Percentiles rank a stretch among this genome's conserved stretches.
phyloP scores from a whole-genome alignment of 1,284 basidiomycete species.

The Naganishia cerealis region DNA sequence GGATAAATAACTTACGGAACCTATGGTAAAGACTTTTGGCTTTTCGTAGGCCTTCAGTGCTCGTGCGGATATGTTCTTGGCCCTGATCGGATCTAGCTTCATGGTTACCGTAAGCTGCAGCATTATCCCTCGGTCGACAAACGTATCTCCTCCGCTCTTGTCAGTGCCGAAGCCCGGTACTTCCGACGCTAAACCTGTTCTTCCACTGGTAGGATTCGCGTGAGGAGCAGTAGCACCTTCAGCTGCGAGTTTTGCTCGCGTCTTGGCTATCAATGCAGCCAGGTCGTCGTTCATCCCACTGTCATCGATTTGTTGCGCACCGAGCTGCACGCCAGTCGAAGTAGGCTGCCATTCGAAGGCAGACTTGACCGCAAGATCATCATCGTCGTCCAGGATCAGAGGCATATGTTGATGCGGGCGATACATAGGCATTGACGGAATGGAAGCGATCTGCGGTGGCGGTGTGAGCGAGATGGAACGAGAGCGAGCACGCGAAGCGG shows the following conservation, averaged over 20 bases:
- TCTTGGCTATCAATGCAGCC: constrained; percentile 18
- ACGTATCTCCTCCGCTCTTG: background rate
- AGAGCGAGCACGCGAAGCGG: constrained; percentile 7
- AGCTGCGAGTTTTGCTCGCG: constrained; percentile 8
- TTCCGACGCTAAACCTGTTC: constrained; percentile 4
- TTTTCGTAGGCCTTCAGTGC: constrained; percentile 26
- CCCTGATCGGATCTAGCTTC: constrained; percentile 24
- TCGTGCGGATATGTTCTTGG: constrained; percentile 14
- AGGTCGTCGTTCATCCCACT: constrained; percentile 1
- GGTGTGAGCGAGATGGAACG: constrained; percentile 21
- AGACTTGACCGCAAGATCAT: background rate
- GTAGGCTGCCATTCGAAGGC: constrained; percentile 6
- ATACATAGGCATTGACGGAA: background rate
- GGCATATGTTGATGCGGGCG: background rate
- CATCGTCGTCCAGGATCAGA: constrained; percentile 13
- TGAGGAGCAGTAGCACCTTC: background rate
- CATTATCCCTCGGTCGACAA: constrained; percentile 19
- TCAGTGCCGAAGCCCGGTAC: background rate
- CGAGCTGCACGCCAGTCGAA: constrained; percentile 12
- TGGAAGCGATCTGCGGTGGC: constrained; percentile 20
- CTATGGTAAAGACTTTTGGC: constrained; percentile 26
- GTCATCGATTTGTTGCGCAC: background rate
- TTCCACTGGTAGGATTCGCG: background rate
- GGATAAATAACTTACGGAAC: constrained; percentile 6
- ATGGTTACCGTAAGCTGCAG: constrained; percentile 21